These are phyloP conservation scores for Vickermania spadyakhi DNA, from an alignment of 208 protist species.

Conservation along the genomic window DNA sequence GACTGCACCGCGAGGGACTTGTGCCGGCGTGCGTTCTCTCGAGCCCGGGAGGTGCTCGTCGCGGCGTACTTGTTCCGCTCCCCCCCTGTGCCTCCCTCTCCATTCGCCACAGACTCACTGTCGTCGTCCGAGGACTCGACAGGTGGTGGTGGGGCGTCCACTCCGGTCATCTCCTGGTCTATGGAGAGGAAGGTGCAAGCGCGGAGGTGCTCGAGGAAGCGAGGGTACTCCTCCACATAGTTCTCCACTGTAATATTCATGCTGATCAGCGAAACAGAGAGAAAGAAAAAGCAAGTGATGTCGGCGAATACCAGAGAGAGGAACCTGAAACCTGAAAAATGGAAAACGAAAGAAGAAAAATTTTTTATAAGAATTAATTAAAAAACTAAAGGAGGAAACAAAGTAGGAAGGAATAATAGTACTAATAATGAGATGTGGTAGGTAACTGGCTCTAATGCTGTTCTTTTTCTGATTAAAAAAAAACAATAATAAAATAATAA, in stretches of 20 bases:
- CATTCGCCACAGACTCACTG: too few species aligned
- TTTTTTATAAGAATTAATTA: too few species aligned
- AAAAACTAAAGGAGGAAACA: too few species aligned
- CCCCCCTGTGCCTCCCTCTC: too few species aligned
- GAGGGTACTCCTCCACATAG: not conserved
- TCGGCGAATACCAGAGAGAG: conserved; percentile 1
- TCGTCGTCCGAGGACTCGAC: not conserved
- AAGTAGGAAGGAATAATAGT: too few species aligned
- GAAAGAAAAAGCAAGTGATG: conserved; percentile 1
- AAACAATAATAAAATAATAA: too few species aligned
- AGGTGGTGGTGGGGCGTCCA: conserved; percentile 17
- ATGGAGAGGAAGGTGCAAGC: conserved; percentile 12
- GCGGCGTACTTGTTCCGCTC: too few species aligned
- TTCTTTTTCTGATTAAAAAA: too few species aligned
- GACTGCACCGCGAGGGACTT: not conserved
- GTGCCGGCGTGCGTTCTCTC: not conserved
- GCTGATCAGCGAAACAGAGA: not conserved
- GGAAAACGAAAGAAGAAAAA: not conserved
- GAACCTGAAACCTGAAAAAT: conserved; percentile 1
- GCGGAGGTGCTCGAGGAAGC: not conserved
- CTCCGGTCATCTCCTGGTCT: conserved; percentile 81
- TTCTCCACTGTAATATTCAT: conserved; percentile 1
- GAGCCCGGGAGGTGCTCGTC: not conserved
- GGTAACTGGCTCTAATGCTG: too few species aligned
- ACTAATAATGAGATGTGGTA: too few species aligned